Base-by-base conservation (phyloP, 2,329 filamentous ascomycete species). In the Nakataea oryzae region DNA sequence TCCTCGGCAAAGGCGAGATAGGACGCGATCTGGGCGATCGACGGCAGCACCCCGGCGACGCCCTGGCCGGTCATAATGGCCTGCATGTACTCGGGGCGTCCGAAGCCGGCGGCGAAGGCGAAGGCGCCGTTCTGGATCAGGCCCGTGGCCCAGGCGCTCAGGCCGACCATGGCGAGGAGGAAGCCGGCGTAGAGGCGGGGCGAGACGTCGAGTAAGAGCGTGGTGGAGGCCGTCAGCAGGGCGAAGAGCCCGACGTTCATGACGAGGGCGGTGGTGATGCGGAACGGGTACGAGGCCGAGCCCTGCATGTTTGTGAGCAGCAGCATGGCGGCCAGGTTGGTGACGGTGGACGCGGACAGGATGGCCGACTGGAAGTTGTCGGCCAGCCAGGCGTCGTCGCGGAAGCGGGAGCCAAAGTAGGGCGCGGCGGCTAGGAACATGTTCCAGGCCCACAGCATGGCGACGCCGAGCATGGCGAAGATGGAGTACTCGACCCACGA, bases 381-480 rank as follows among this genome's bases (percentile, higher is more conserved):
- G 47, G 87, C 81, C 62, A 96, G 87, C 81, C 86, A 89, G 61
- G 84, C 76, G 71, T 87, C 85, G 64, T 81, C 80, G 57, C 82
- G 77, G 74, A 97, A 96, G 67, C 93, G 91, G 59, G 80, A 81
- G 70, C 93, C 86, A 76, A 97, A 97, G 79, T 97, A 97, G 5
- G 93, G 91, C 1, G 91, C 91, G 11, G 93, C 92, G 57, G 95
- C 93, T 68, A 97, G 85, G 74, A 97, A 97, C 93, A 97, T 97
- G 78, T 97, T 97, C 93, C 93, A 97, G 62, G 93, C 92, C 93
- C 93, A 97, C 57, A 97, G 81, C 95, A 97, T 97, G 61, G 93
- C 90, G 62, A 96, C 81, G 60, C 95, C 95, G 29, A 97, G 79
- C 60, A 96, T 77, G 62, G 89, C 79, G 74, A 97, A 97, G 71